Evolutionary conservation across 2,329 filamentous ascomycete genomes (phyloP), one percentile per base, ranked within the genome.

Genomic region (Aspergillus uvarum): DNA sequence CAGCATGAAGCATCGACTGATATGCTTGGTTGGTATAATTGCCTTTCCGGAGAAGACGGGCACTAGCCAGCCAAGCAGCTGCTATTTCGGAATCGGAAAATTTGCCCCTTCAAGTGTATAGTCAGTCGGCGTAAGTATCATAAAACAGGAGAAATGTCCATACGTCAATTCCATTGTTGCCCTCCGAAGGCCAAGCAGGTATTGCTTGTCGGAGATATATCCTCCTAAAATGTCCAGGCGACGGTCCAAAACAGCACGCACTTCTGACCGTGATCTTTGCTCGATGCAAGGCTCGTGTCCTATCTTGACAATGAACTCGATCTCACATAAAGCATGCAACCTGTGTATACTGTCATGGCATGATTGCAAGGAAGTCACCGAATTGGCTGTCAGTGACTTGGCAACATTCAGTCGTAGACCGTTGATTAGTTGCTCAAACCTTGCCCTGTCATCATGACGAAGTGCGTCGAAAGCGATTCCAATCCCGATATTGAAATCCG

Each of bases 181-280:
- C 66, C 95, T 85, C 59, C 93, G 87, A 47, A 98, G 83, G 1
- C 92, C 90, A 29, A 99, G 81, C 10, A 99, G 78, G 72, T 96
- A 98, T 72, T 97, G 94, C 74, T 99, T 99, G 72, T 99, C 93
- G 55, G 88, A 86, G 42, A 93, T 88, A 69, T 95, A 96, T 1
- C 92, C 91, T 0, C 96, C 95, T 2, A 99, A 81, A 1, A 96
- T 84, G 66, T 93, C 90, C n/a, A 99, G 79, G n/a, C 95, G 87
- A 50, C 89, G 86, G 62, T 89, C 83, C 5, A 97, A 74, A 22
- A 82, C 82, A 54, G 82, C 80, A 6, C 89, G 73, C 24, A 80
- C 60, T 54, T 67, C 64, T 38, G 68, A 59, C 48, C 62, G 68
- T 21, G 64, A 61, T 29, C 53, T 58, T 11, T 63, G 56, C 16